phyloP scores from a whole-genome alignment of 75 land plant genomes.

The Azolla pinnata region DNA sequence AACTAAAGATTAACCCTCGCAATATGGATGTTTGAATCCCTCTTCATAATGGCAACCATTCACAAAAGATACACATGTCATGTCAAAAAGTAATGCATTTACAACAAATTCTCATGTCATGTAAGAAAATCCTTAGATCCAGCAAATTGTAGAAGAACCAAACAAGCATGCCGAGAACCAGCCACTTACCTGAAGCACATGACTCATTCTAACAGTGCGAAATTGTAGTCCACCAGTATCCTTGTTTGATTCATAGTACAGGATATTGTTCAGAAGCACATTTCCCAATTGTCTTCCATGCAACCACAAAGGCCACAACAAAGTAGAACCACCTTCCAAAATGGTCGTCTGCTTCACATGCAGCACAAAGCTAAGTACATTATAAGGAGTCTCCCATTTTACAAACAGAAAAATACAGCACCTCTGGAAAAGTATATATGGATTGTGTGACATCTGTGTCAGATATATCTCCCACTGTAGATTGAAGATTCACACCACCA shows the following conservation, averaged over 20 bases:
- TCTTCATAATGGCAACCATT: no score
- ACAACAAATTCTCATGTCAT: no score
- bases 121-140: no score
- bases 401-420: background rate
- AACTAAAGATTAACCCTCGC: no score
- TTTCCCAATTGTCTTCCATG: slow-evolving; percentile 62
- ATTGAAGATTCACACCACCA: no score
- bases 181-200: slow-evolving; percentile 66
- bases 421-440: slow-evolving; percentile 1
- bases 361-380: no score
- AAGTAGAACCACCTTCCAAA: slow-evolving; percentile 51
- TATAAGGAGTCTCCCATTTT: background rate
- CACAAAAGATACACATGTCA: no score
- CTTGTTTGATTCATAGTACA: slow-evolving; percentile 70
- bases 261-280: slow-evolving; percentile 37
- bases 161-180: no score
- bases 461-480: no score
- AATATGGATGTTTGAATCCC: no score
- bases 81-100: no score
- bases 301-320: slow-evolving; percentile 90
- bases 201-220: slow-evolving; percentile 64
- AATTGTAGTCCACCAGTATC: slow-evolving; percentile 44
- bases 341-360: slow-evolving; percentile 29
- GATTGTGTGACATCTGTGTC: no score
- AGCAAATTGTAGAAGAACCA: background rate